Base-by-base conservation (phyloP, 176 grass and related monocot species). In the Aegilops sharonensis region DNA sequence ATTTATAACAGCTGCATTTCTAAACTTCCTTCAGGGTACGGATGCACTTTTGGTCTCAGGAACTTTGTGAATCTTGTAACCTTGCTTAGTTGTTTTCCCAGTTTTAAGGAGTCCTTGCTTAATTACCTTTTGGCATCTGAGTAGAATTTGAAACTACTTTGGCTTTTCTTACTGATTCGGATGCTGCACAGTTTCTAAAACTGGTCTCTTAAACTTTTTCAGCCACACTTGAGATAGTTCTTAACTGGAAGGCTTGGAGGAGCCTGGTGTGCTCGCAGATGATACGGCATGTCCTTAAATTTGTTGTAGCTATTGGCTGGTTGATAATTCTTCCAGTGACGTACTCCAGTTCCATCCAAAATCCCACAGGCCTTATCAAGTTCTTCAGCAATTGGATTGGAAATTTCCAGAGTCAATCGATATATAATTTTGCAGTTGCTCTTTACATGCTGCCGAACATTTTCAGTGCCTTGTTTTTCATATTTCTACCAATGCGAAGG, bases 371-470 rank as follows among this genome's bases (percentile, higher is more conserved):
- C 36, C 90, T 91, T 67, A 71, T 92, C 72, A 99, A 93, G 88
- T 95, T 91, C 45, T 92, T 99, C 85, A 96, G 94, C 76, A 99
- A 78, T 71, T 99, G 97, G 97, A 86, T 91, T 45, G 76, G 91
- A 69, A 90, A 90, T 83, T 83, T 87, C 71, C 86, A 88, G 73
- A 96, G 21, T 80, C 89, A 93, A 83, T 91, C 90, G 5, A 84
- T 99, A 61, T 99, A 91, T 86, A 99, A 87, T 84, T 93, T 78
- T 96, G 94, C 94, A n/a, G 85, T 99, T 80, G 94, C 89, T 25
- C 80, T 99, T 68, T 99, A 99, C 78, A 94, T 96, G 84, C 68
- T 96, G 86, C 97, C 97, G 10, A 96, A 96, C 86, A 93, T 99
- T 64, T 87, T 99, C 29, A 88, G 90, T 88, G 90, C 94, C 18